Evolutionary conservation across 73 alveolate species (phyloP).

Genomic region (Paramecium sonneborni): DNA sequence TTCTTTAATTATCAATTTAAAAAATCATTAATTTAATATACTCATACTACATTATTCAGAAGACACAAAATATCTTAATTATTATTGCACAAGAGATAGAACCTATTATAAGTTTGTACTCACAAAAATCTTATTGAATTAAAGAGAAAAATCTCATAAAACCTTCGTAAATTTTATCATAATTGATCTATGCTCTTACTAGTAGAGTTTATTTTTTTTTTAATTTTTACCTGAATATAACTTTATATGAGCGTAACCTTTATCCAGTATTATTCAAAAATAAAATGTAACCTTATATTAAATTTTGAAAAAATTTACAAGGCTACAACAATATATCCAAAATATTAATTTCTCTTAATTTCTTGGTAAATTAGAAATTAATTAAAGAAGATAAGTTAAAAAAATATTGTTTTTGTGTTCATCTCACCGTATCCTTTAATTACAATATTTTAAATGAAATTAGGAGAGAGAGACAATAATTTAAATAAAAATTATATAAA

Average conservation of each 20-base stretch:
- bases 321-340: no score
- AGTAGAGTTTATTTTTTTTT: not conserved
- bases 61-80: not conserved
- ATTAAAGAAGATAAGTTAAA: not conserved
- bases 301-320: no score
- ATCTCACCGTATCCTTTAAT: not conserved
- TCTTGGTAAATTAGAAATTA: no score
- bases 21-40: not conserved
- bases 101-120: not conserved
- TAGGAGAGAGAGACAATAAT: not conserved
- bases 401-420: not conserved
- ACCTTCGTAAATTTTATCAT: not conserved
- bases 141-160: not conserved
- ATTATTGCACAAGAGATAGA: slow-evolving; percentile 6
- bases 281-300: no score
- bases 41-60: not conserved
- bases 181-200: not conserved
- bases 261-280: not conserved
- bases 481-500: not conserved
- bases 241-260: not conserved
- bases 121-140: not conserved
- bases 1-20: not conserved
- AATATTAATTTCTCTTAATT: no score
- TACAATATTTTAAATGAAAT: not conserved
- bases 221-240: no score